Percentiles rank a stretch among this genome's conserved stretches.
Conservation (phyloP, 2,329 filamentous ascomycete species). For the Podosphaera xanthii region DNA sequence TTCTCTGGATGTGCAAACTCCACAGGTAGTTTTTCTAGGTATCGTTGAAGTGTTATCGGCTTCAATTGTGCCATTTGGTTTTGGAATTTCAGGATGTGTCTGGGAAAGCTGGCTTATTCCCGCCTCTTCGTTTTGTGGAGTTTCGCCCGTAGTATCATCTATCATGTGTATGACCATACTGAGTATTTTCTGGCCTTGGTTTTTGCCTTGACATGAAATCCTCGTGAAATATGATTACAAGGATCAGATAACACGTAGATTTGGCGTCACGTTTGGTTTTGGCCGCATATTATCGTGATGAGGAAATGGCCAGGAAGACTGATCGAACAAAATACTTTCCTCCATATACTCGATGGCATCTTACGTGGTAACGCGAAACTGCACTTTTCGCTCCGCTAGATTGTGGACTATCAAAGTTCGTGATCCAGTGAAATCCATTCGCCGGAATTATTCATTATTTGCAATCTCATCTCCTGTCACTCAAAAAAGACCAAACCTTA, state of each 20-base stretch:
- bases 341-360: not conserved
- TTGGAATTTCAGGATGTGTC: not conserved
- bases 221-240: not conserved
- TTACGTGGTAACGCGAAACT: not conserved
- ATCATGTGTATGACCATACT: not conserved
- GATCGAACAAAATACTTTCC: too few species aligned
- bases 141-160: not conserved
- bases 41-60: not conserved
- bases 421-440: slow-evolving; percentile 12
- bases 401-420: not conserved
- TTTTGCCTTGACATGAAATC: not conserved
- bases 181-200: not conserved
- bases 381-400: not conserved
- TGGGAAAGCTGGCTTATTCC: not conserved
- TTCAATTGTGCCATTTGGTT: not conserved
- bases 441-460: slow-evolving; percentile 22
- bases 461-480: slow-evolving; percentile 24
- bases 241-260: not conserved
- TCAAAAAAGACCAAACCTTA: slow-evolving; percentile 22
- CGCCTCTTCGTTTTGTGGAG: not conserved
- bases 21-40: slow-evolving; percentile 21
- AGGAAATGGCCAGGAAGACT: too few species aligned
- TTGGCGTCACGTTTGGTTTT: not conserved
- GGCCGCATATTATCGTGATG: not conserved
- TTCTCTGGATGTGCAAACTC: slow-evolving; percentile 26